These are phyloP conservation scores for Otatea glauca DNA, from an alignment of 176 grass and related monocot species.

Conservation along the genomic window DNA sequence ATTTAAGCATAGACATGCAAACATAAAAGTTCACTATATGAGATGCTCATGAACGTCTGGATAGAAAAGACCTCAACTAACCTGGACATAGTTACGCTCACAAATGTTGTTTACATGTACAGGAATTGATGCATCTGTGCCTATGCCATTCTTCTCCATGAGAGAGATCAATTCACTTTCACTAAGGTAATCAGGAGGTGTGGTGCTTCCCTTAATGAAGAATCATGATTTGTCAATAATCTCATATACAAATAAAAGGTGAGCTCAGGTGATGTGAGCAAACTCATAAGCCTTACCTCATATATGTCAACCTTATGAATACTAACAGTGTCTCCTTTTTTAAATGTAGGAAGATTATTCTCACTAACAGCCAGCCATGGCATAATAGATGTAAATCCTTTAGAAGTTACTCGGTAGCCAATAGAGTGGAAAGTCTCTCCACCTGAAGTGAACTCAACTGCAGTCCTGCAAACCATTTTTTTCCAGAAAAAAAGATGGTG, in stretches of 20 bases:
- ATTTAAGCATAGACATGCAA: background rate
- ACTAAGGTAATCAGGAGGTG: constrained; percentile 91
- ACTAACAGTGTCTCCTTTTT: constrained; percentile 61
- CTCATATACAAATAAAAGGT: constrained; percentile 44
- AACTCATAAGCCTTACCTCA: constrained; percentile 62
- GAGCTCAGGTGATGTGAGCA: constrained; percentile 31
- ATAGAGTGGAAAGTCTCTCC: constrained; percentile 80
- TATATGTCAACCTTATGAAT: constrained; percentile 85
- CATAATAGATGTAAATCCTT: constrained; percentile 99
- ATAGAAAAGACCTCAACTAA: constrained; percentile 46
- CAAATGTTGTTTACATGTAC: constrained; percentile 65
- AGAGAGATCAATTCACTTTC: constrained; percentile 97
- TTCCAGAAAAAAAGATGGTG: background rate
- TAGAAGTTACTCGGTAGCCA: constrained; percentile 69
- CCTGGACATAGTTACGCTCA: constrained; percentile 63
- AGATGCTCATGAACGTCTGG: constrained; percentile 12
- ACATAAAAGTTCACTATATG: constrained; percentile 16
- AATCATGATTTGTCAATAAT: background rate
- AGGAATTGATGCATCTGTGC: too few relatives aligned
- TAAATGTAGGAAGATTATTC: constrained; percentile 78
- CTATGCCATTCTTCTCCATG: constrained; percentile 90
- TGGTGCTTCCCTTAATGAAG: constrained; percentile 69
- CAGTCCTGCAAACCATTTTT: constrained; percentile 60
- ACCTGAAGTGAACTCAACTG: constrained; percentile 77
- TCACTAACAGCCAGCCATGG: constrained; percentile 88